These are phyloP conservation scores for Starmerella gropengiesseri DNA, from an alignment of 805 yeast genomes.

Conservation along the genomic window DNA sequence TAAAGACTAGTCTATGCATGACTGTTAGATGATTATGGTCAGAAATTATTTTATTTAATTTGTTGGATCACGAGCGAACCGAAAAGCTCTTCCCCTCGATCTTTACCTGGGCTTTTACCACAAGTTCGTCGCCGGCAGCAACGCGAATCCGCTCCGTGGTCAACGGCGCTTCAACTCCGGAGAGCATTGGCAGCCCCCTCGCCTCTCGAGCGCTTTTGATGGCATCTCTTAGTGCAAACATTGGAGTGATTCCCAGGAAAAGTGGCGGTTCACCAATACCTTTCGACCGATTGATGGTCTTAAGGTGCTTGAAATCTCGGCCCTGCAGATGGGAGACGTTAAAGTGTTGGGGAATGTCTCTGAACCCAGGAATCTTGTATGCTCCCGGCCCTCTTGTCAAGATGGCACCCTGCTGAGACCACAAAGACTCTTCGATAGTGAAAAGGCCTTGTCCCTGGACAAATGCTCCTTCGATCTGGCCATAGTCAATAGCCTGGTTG, in stretches of 20 bases:
- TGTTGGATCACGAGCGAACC: slow-evolving; percentile 16
- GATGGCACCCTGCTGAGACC: slow-evolving; percentile 36
- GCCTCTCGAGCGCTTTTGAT: slow-evolving; percentile 31
- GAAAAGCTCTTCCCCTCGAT: slow-evolving; percentile 20
- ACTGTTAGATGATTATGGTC: too few species aligned
- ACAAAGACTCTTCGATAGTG: slow-evolving; percentile 40
- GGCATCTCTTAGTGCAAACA: slow-evolving; percentile 39
- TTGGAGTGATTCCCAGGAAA: slow-evolving; percentile 35
- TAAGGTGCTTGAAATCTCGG: slow-evolving; percentile 35
- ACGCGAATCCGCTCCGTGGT: slow-evolving; percentile 38
- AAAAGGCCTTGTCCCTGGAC: slow-evolving; percentile 42
- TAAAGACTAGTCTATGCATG: neutral
- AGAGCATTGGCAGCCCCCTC: slow-evolving; percentile 25
- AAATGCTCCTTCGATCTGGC: slow-evolving; percentile 43
- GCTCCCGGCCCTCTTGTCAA: slow-evolving; percentile 42
- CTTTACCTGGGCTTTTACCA: slow-evolving; percentile 27
- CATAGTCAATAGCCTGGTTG: slow-evolving; percentile 41
- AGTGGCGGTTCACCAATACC: slow-evolving; percentile 46
- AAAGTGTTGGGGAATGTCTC: slow-evolving; percentile 39
- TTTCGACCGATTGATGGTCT: slow-evolving; percentile 36
- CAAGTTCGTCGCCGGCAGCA: slow-evolving; percentile 33
- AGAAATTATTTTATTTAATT: neutral
- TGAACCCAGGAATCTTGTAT: slow-evolving; percentile 41
- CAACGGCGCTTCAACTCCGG: slow-evolving; percentile 32
- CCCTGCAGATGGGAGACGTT: slow-evolving; percentile 35